Conservation (phyloP, 306 rosid species). For the Gastrolobium villosum region DNA sequence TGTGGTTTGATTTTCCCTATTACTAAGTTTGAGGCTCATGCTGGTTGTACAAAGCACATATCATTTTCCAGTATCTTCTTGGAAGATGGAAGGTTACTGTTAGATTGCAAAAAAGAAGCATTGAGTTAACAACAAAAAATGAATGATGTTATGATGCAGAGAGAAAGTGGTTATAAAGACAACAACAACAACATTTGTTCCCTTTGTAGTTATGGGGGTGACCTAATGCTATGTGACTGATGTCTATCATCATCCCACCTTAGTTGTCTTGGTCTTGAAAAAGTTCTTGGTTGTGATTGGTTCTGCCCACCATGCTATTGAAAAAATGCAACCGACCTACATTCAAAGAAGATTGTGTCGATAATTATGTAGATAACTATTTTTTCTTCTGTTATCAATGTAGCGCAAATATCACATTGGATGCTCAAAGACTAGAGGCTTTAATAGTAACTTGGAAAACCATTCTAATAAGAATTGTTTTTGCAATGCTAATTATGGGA, state of each 20-base stretch:
- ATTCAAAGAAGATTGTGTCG: slow-evolving; percentile 8
- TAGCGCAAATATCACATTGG: slow-evolving; percentile 54
- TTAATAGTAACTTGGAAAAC: neutral
- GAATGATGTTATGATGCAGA: too few relatives aligned
- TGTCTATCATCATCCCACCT: slow-evolving; percentile 74
- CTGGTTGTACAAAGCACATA: slow-evolving; percentile 63
- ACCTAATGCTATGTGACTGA: slow-evolving; percentile 61
- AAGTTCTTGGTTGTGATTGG: slow-evolving; percentile 68
- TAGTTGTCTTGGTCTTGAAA: slow-evolving; percentile 54
- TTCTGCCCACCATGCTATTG: slow-evolving; percentile 75
- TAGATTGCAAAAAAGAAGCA: slow-evolving; percentile 57
- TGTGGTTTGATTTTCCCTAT: slow-evolving; percentile 52
- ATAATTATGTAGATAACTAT: neutral
- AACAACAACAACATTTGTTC: slow-evolving; percentile 52
- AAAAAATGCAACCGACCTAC: slow-evolving; percentile 50
- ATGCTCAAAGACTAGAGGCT: slow-evolving; percentile 47
- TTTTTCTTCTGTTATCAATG: slow-evolving; percentile 65
- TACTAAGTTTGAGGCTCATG: slow-evolving; percentile 69
- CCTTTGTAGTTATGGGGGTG: slow-evolving; percentile 67
- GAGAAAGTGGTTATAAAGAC: neutral
- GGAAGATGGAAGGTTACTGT: slow-evolving; percentile 68
- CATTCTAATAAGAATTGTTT: slow-evolving; percentile 47
- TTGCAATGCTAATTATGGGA: slow-evolving; percentile 61
- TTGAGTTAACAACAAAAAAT: too few relatives aligned
- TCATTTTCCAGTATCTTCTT: slow-evolving; percentile 66